Evolutionary conservation across 225 moss, liverwort and hornwort species (phyloP), one percentile per base, ranked within the genome.

Genomic region (Marchantia polymorpha): DNA sequence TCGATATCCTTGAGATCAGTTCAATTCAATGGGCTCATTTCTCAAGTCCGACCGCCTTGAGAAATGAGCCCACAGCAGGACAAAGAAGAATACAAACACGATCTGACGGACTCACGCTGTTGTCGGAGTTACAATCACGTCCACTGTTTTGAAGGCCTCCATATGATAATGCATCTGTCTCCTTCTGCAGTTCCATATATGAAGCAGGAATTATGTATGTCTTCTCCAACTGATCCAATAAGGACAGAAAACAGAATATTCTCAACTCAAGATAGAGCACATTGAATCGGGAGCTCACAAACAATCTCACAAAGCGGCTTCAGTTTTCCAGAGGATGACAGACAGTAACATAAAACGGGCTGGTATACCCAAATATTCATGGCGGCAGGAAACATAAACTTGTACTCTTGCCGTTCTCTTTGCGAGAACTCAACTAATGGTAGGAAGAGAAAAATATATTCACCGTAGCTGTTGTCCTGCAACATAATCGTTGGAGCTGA

Each of bases 91-190:
- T 7, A 50, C 26, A 50, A 56, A 39, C 65, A 46, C 3, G 26
- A 70, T 30, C 10, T 30, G 39, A 30, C 7, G 14, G 17, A 73
- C 96, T 85, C 80, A 97, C 95, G 86, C 88, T 78, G 97, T 99
- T 52, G 95, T 90, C 54, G 97, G 97, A 79, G 90, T 89, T 47
- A 92, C 95, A 78, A 99, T 87, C 69, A 95, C 73, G 77, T 95
- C 97, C 78, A 95, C 97, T 65, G 68, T 77, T 82, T 95, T 84
- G 63, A 95, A 99, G 52, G 92, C 97, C 82, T 91, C 82, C 90
- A 91, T 92, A 82, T 87, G 79, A 76, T 86, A 94, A 74, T 85
- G 89, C 97, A 95, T 93, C 47, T 88, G 85, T 74, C 97, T 86
- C 72, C 97, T 88, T 85, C 95, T 94, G 91, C 87, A 83, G 8